Evolutionary conservation across 495 filamentous ascomycete species (phyloP).

Genomic region (Neurospora sublineolata): DNA sequence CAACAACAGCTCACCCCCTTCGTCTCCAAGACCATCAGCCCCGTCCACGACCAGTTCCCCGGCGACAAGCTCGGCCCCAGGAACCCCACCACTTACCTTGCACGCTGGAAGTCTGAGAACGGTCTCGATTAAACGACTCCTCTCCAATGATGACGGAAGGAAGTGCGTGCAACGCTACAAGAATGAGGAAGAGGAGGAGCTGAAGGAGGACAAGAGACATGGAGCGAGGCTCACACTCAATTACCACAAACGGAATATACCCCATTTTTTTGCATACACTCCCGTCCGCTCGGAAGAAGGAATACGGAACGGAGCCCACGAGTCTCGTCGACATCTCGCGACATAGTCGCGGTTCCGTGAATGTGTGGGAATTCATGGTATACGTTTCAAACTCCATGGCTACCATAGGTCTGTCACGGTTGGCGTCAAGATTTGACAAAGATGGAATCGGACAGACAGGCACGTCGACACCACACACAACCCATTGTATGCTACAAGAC

Average conservation of each 20-base stretch:
- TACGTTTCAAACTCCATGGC: too few species aligned
- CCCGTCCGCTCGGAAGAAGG: background rate
- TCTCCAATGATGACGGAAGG: background rate
- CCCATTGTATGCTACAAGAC: too few species aligned
- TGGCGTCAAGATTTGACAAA: too few species aligned
- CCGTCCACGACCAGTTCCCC: conserved; percentile 37
- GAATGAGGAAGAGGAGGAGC: background rate
- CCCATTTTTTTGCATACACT: background rate
- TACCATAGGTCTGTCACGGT: too few species aligned
- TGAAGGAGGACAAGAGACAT: background rate
- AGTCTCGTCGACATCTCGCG: too few species aligned
- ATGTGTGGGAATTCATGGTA: too few species aligned
- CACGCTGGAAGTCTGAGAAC: conserved; percentile 60
- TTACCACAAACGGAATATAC: background rate
- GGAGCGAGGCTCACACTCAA: background rate
- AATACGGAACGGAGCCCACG: background rate
- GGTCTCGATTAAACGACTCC: conserved; percentile 40
- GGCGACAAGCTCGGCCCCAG: conserved; percentile 37
- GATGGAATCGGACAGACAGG: too few species aligned
- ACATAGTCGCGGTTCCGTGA: too few species aligned
- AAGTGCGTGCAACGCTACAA: background rate
- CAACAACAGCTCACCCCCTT: conserved; percentile 69
- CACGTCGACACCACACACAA: too few species aligned
- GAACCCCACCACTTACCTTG: conserved; percentile 48
- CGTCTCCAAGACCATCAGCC: conserved; percentile 52